Percentiles rank a stretch among this genome's conserved stretches.
phyloP scores from a whole-genome alignment of 1,284 basidiomycete species.

The Inonotus hispidus region DNA sequence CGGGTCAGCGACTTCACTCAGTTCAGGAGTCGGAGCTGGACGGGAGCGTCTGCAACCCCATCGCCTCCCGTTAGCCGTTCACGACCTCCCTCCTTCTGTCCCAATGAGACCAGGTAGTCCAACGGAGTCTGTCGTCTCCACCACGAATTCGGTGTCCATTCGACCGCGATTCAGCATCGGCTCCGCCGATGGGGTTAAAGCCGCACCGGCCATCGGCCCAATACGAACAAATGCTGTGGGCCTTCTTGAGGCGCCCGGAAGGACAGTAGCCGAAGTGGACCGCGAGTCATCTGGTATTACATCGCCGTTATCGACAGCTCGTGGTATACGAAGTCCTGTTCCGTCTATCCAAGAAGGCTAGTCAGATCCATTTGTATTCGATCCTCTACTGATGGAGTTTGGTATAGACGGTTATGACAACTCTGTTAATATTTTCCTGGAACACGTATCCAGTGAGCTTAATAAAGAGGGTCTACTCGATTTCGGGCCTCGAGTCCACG shows the following conservation, averaged over 20 bases:
- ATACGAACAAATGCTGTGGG: constrained; percentile 75
- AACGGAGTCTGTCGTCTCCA: constrained; percentile 67
- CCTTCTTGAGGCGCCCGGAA: constrained; percentile 63
- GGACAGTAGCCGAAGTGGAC: constrained; percentile 55
- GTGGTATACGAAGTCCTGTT: constrained; percentile 39
- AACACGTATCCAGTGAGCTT: constrained; percentile 86
- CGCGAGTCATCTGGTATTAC: constrained; percentile 64
- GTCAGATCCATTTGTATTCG: background rate
- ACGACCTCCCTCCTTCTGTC: constrained; percentile 32
- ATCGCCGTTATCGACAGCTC: constrained; percentile 59
- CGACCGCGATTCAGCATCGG: constrained; percentile 62
- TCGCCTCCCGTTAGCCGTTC: constrained; percentile 29
- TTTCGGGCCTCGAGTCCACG: constrained; percentile 83
- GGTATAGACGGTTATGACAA: constrained; percentile 77
- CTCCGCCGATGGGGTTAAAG: constrained; percentile 68
- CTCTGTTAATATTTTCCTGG: constrained; percentile 79
- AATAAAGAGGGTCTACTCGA: constrained; percentile 80
- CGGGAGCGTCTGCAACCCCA: constrained; percentile 35
- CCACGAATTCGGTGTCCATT: constrained; percentile 56
- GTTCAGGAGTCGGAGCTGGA: constrained; percentile 37
- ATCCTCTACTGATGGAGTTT: constrained; percentile 3
- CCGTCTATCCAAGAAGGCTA: constrained; percentile 28
- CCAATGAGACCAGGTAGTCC: constrained; percentile 55
- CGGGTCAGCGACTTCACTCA: constrained; percentile 57
- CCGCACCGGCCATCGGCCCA: constrained; percentile 78